Base-by-base conservation (phyloP, 2,329 filamentous ascomycete species). In the Sporothrix brunneoviolacea region DNA sequence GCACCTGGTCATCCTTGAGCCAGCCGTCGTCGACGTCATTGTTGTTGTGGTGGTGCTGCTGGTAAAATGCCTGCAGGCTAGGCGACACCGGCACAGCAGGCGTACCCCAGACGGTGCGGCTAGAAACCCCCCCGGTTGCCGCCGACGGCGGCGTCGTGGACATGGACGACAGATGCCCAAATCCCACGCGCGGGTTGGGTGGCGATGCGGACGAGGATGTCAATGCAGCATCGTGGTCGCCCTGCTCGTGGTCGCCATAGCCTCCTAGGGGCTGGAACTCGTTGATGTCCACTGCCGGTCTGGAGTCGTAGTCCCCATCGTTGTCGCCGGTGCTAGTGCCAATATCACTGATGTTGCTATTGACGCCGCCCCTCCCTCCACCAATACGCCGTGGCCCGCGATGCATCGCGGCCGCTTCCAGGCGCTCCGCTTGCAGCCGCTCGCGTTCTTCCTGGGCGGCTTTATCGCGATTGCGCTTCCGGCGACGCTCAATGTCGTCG, bases 31-130 rank as follows among this genome's bases (percentile, higher is more conserved):
- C 52, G 63, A 94, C 89, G 50, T 88, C 80, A 2, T 44, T 22
- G 35, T 43, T 46, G 32, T 43, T 50, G 32, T 48, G 54, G 35
- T 45, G 45, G 32, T 45, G 50, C 32, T 48, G 54, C 53, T 64
- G 59, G 10, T 67, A 54, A 3, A 74, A 64, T 24, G 67, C 67
- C 19, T 44, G 48, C 24, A 81, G 60, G 10, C 78, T 75, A 2
- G 83, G 80, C 4, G 80, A 83, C 1, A 69, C 70, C 0, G 81
- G 71, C 3, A 95, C 70, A 0, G 78, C 81, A 4, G 79, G 75
- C 1, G 91, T 97, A n/a, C 91, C 91, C 91, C 91, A 97, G 0
- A 97, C 88, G 0, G 91, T 97, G 55, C 82, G 83, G 4, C 12
- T 10, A 0, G 36, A 55, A 81, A 83, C 12, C 16, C 19, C 4